phyloP scores from a whole-genome alignment of 192 early-diverging fungal species.

The Podila minutissima region DNA sequence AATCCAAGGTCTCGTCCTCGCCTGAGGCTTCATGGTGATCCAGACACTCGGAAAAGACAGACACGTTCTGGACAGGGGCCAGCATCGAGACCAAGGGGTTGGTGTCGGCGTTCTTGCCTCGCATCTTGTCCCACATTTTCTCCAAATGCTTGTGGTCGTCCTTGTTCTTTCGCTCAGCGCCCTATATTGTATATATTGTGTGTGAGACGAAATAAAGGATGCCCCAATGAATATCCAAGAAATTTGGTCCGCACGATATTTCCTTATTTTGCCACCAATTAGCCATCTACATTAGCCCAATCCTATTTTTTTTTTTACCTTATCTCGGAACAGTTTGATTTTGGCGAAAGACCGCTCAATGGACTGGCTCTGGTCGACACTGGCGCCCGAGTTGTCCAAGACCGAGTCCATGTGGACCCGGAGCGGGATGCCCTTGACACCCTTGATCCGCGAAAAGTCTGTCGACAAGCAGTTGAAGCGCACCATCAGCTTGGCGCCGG shows the following conservation, averaged over 20 bases:
- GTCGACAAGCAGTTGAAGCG: constrained; percentile 83
- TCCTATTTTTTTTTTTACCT: constrained; percentile 46
- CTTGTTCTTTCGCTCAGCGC: constrained; percentile 82
- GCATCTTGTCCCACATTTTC: constrained; percentile 70
- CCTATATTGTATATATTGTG: constrained; percentile 37
- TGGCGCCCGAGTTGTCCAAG: constrained; percentile 13
- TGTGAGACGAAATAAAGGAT: not conserved
- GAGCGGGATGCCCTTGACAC: constrained; percentile 80
- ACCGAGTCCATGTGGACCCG: constrained; percentile 60
- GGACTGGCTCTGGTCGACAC: constrained; percentile 14
- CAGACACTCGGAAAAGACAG: constrained; percentile 41
- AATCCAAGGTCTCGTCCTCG: constrained; percentile 62
- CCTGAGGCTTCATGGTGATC: constrained; percentile 55
- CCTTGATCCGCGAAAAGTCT: constrained; percentile 84
- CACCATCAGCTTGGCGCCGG: constrained; percentile 70
- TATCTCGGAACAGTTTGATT: constrained; percentile 79
- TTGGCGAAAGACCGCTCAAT: constrained; percentile 69
- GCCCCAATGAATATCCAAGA: not conserved
- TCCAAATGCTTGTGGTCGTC: constrained; percentile 80
- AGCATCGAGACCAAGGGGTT: constrained; percentile 50
- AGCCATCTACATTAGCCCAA: no score
- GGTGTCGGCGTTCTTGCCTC: constrained; percentile 48
- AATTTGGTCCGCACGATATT: no score
- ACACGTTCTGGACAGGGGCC: constrained; percentile 49
- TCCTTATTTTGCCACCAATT: no score